A percentile compares a stretch with the other conserved stretches of the same genome.
Evolutionary conservation across 2,329 filamentous ascomycete genomes (phyloP).

Genomic region (Biscogniauxia marginata): DNA sequence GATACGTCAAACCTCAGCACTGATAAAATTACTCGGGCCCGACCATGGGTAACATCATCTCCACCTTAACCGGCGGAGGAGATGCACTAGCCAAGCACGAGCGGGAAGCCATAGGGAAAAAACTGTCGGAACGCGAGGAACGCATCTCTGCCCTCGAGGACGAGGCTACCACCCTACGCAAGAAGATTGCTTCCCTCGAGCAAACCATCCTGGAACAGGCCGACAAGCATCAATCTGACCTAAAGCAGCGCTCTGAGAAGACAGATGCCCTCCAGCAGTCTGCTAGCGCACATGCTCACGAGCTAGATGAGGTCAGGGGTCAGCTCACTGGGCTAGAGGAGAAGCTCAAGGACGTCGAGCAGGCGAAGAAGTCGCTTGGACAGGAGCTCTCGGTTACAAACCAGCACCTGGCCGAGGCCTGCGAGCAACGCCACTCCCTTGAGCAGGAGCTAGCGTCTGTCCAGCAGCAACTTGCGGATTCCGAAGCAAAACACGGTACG

Average conservation of each 20-base stretch:
- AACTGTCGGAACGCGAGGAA: slow-evolving; percentile 39
- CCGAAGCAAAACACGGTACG: slow-evolving; percentile 32
- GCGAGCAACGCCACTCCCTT: slow-evolving; percentile 35
- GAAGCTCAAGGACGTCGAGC: slow-evolving; percentile 21
- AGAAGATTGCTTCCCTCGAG: slow-evolving; percentile 36
- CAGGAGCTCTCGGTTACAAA: slow-evolving; percentile 35
- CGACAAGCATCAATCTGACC: slow-evolving; percentile 35
- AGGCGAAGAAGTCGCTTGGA: slow-evolving; percentile 24
- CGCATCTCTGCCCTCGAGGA: slow-evolving; percentile 35
- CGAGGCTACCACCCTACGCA: slow-evolving; percentile 38
- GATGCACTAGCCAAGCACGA: slow-evolving; percentile 35
- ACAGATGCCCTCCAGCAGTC: slow-evolving; percentile 27
- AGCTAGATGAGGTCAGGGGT: slow-evolving; percentile 23
- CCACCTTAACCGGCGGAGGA: slow-evolving; percentile 38
- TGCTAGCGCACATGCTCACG: slow-evolving; percentile 14
- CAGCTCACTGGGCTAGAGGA: slow-evolving; percentile 25
- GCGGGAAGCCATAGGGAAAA: slow-evolving; percentile 35
- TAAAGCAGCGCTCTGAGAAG: slow-evolving; percentile 30
- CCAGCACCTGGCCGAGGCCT: slow-evolving; percentile 33
- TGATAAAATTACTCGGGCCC: not conserved
- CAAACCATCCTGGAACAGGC: slow-evolving; percentile 34
- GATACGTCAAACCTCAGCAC: not conserved
- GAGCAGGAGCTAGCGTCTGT: slow-evolving; percentile 34
- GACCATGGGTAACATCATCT: slow-evolving; percentile 41
- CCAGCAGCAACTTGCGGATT: slow-evolving; percentile 36